Base-by-base conservation (phyloP, 169 alveolate genomes). In the Eimeria praecox region DNA sequence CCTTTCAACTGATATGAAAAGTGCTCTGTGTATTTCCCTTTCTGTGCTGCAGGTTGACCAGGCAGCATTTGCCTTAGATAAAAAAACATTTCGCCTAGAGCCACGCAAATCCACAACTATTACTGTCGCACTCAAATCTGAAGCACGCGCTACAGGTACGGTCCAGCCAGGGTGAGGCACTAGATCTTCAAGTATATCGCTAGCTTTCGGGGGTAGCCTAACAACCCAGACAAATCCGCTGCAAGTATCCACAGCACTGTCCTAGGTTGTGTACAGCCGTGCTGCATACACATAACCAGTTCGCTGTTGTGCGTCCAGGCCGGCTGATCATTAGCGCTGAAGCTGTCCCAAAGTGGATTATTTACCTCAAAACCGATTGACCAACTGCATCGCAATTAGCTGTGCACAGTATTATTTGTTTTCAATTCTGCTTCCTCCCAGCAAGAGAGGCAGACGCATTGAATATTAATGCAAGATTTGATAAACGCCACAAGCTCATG, bases 351-450 rank as follows among this genome's bases (percentile, higher is more conserved):
- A 85, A 91, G 49, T 93, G 96, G 96, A 83, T 93, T 16, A 59
- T 93, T 42, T 93, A 93, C 96, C 64, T 93, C 44, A 93, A 85
- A 42, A 40, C 96, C 8, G 96, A 83, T 64, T 93, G 87, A 89
- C 30, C 24, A 49, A 6, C 87, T 42, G 27, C 64, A 44, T 27
- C 64, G 8, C 83, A 73, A 5, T 38, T 1, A 73, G 24, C 52
- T 73, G 83, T 38, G 49, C 54, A 12, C 30, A 38, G 0, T 6
- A 38, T 38, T 73, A 73, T 3, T 73, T 33, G 42, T 27, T 44
- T 27, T 77, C 62, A 59, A 3, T 20, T 24, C 35, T 40, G 38
- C 40, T 27, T 10, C 87, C 59, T 40, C 40, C 62, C 20, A 42
- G 16, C 8, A 16, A 35, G 22, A 38, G 33, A 73, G 49, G 52